Evolutionary conservation across 1,139 yeast genomes (phyloP).

Genomic region (Scheffersomyces stambukii): DNA sequence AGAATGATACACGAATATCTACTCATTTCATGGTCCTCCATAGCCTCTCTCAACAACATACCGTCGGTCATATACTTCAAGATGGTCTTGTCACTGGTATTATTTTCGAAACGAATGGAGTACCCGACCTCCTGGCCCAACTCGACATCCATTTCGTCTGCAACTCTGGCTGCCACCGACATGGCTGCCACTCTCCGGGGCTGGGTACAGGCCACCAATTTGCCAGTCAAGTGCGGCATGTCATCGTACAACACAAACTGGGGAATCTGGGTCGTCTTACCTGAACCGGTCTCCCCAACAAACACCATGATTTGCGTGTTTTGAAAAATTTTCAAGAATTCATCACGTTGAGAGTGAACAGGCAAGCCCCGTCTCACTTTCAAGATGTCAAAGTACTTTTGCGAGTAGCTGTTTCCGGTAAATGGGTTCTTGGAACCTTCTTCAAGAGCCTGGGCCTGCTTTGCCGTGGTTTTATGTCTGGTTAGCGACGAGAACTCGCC

Average conservation of each 20-base stretch:
- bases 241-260: conserved; percentile 94
- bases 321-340: conserved; percentile 80
- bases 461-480: conserved; percentile 72
- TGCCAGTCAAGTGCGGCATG: conserved; percentile 75
- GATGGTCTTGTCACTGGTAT: conserved; percentile 72
- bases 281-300: conserved; percentile 98
- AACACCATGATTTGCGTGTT: conserved; percentile 92
- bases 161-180: conserved; percentile 95
- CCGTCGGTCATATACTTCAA: conserved; percentile 98
- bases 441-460: conserved; percentile 64
- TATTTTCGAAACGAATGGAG: conserved; percentile 89
- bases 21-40: conserved; percentile 84
- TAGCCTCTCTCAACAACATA: conserved; percentile 94
- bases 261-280: conserved; percentile 96
- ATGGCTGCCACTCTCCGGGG: conserved; percentile 98
- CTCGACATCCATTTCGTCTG: conserved; percentile 91
- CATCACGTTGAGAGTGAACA: conserved; percentile 89
- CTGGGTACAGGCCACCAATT: conserved; percentile 92
- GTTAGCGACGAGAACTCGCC: conserved; percentile 54
- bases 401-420: conserved; percentile 59
- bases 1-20: conserved; percentile 86
- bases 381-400: conserved; percentile 72
- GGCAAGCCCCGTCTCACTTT: conserved; percentile 82
- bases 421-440: conserved; percentile 69
- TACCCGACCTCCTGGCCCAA: conserved; percentile 94